A percentile compares a stretch with the other conserved stretches of the same genome.
phyloP scores from a whole-genome alignment of 169 alveolate genomes.

The Toxoplasma gondii region DNA sequence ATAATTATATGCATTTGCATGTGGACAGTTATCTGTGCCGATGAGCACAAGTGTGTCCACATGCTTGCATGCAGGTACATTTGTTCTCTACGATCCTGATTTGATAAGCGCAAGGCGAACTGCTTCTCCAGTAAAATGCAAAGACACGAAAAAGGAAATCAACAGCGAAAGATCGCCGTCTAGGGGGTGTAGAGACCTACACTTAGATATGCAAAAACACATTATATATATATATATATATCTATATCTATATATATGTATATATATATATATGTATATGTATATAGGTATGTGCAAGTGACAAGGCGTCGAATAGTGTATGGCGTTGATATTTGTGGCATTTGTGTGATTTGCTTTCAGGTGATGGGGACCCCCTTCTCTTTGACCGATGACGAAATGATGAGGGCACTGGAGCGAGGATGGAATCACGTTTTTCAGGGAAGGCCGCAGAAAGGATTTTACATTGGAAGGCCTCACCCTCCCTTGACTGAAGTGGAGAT shows the following conservation, averaged over 20 bases:
- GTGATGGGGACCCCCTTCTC: slow-evolving; percentile 45
- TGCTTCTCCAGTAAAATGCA: no score
- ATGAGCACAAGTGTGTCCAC: no score
- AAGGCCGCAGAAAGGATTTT: slow-evolving; percentile 59
- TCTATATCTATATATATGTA: neutral
- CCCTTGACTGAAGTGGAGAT: slow-evolving; percentile 67
- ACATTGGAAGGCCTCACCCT: slow-evolving; percentile 74
- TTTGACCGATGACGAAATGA: neutral
- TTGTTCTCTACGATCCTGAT: no score
- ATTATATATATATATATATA: neutral
- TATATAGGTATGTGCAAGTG: neutral
- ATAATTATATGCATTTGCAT: neutral
- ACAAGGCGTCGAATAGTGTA: neutral
- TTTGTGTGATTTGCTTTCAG: neutral
- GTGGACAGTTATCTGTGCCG: no score
- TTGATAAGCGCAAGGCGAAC: no score
- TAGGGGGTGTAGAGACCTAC: no score
- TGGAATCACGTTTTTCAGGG: slow-evolving; percentile 31
- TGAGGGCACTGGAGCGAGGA: slow-evolving; percentile 43
- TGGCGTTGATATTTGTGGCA: no score
- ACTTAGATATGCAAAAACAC: no score
- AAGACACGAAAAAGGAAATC: no score
- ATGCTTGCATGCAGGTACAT: no score
- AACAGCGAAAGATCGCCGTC: no score
- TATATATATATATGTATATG: neutral